Evolutionary conservation across 352 stramenopile genomes (phyloP).

Genomic region (Phytopythium oedochilum): DNA sequence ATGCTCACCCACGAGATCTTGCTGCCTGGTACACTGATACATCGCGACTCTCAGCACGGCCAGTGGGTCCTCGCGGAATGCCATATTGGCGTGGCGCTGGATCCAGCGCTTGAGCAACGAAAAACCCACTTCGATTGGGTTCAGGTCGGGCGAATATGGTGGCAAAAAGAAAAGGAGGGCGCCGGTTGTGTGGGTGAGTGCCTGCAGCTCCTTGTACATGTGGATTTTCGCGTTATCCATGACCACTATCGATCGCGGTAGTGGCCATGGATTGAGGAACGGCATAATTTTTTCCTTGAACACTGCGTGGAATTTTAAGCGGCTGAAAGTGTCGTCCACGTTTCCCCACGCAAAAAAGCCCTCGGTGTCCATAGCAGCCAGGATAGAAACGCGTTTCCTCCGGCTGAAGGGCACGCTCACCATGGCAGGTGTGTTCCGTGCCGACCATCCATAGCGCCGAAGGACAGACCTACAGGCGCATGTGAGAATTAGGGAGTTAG

Average conservation of each 20-base stretch:
- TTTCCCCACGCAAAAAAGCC: slow-evolving; percentile 11
- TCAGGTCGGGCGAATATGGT: slow-evolving; percentile 5
- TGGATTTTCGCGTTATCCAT: slow-evolving; percentile 54
- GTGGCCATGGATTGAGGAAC: slow-evolving; percentile 88
- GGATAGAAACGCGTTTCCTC: slow-evolving; percentile 9
- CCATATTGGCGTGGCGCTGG: background rate
- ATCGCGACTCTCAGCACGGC: background rate
- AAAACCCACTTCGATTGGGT: slow-evolving; percentile 8
- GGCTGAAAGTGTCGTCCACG: slow-evolving; percentile 33
- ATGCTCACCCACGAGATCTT: background rate
- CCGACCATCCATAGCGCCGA: slow-evolving; percentile 10
- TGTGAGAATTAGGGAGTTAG: too few relatives aligned
- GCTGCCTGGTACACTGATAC: background rate
- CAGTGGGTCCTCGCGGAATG: background rate
- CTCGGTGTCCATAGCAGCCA: slow-evolving; percentile 11
- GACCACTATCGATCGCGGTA: slow-evolving; percentile 75
- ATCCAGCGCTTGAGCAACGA: slow-evolving; percentile 3
- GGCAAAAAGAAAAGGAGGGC: slow-evolving; percentile 50
- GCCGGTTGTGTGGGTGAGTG: slow-evolving; percentile 92
- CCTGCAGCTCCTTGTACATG: slow-evolving; percentile 90
- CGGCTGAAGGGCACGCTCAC: slow-evolving; percentile 7
- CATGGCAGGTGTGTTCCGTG: background rate
- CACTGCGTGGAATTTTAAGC: slow-evolving; percentile 78
- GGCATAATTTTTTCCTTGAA: slow-evolving; percentile 62
- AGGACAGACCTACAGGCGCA: background rate